Base-by-base conservation (phyloP, 1,284 basidiomycete genomes). In the Ustilago vetiveriae region DNA sequence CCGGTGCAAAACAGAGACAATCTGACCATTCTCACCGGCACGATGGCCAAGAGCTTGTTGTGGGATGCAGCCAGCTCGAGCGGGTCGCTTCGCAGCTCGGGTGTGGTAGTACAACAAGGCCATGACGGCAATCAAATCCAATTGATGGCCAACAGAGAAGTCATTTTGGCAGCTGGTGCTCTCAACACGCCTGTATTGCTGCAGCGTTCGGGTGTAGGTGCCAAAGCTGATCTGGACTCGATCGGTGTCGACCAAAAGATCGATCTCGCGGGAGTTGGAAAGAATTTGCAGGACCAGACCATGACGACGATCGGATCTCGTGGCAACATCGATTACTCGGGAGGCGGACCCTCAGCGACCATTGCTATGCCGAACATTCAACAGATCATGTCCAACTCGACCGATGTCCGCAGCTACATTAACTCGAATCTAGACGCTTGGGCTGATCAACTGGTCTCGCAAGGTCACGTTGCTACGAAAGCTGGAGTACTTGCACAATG, bases 1-100 rank as follows among this genome's bases (percentile, higher is more conserved):
- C 84, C 85, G 0, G 79, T 85, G 10, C 35, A 62, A 30, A 23
- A 35, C 5, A 79, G 84, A 14, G 86, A 90, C 79, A 92, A 46
- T 90, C 75, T 93, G 90, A 11, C 87, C 88, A 50, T 84, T 16
- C 79, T 86, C 11, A 78, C 82, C 10, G 69, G 77, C 11, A 79
- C 83, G 21, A 80, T 79, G 26, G 84, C 78, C 22, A 72, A 71
- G 14, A 78, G 75, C 32, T 60, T 83, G 24, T 32, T 79, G 0
- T 83, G 77, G 47, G 27, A 42, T 17, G 27, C 30, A 16, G 43
- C 41, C 2, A 37, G 17, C 4, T 32, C 38, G 21, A 44, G 42
- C 36, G 43, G 32, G n/a, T 72, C 66, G 6, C 59, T 72, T 43
- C 43, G 52, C 26, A 66, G 57, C 10, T 48, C 46, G 0, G 49